Base-by-base conservation (phyloP, 1,284 basidiomycete genomes). In the Schizophyllum amplum region DNA sequence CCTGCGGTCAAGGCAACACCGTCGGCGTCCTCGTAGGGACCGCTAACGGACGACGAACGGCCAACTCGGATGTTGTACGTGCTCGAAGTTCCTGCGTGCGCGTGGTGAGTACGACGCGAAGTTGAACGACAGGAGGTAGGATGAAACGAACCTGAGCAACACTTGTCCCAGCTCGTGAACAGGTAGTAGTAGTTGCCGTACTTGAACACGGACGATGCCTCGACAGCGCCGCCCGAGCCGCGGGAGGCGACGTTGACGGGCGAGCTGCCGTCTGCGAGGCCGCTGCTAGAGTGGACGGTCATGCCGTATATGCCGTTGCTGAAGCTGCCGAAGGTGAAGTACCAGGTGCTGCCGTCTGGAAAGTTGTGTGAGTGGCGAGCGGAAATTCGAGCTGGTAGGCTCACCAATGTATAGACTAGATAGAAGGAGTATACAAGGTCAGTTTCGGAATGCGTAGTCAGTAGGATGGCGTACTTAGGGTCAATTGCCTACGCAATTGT, bases 11-110 rank as follows among this genome's bases (percentile, higher is more conserved):
- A 67, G 1, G 72, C 63, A 23, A 79, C 75, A 49, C 79, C 79
- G 26, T 67, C 56, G 59, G 76, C 55, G 62, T 84, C 82, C 53
- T 76, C 74, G 61, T 73, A 84, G 1, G 73, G 71, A 2, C 80
- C 77, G 13, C 65, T 71, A 6, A 72, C 64, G 47, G 75, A 75
- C 15, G 71, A 66, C 4, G 79, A 74, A 25, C 81, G 73, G 11
- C 78, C 78, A 25, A 84, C 81, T 13, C 80, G 75, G 56, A 82
- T 81, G 62, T 82, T 83, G 63, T 83, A 83, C 0, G 80, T 83
- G 65, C 78, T 79, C 9, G 66, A 70, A 13, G 72, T 75, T 4
- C 81, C 80, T 24, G 65, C 49, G 7, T 13, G 33, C 13, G 33
- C 2, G 33, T 42, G 33, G 33, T 9, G 33, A 42, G 33, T 17